Base-by-base conservation (phyloP, 2,329 filamentous ascomycete species). In the Alternaria arbusti region DNA sequence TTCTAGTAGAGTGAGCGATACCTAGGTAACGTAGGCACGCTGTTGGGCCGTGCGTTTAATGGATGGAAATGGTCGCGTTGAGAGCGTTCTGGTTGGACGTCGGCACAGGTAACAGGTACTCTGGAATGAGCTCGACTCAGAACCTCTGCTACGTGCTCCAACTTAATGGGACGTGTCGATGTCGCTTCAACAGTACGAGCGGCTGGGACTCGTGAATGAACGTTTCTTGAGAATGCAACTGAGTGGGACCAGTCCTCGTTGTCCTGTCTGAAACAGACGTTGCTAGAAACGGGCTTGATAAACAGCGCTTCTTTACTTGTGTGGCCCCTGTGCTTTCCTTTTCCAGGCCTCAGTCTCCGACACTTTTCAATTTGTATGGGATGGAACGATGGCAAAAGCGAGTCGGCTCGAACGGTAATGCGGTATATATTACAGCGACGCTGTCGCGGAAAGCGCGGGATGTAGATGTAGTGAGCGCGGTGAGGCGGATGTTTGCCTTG, bases 401-500 rank as follows among this genome's bases (percentile, higher is more conserved):
- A 26, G 13, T 44, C 49, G 23, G 17, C 40, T 25, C 30, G 43
- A n/a, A 36, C 44, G 26, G 12, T n/a, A 52, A 59, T 5, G 44
- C 51, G 25, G 28, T 63, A 52, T 59, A 49, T 49, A 56, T 32
- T 44, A 61, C 51, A 59, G 55, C 26, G 52, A 36, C 26, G 43
- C 36, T n/a, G 45, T 32, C n/a, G 44, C 36, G 1, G 52, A 28
- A 15, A 17, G n/a, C 28, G 50, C 11, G 25, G 20, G 15, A 20
- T 47, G 26, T 52, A 45, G 52, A 55, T 22, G 57, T 55, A 57
- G 28, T 40, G 36, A 40, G 46, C 55, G 45, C 52, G 36, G 50
- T n/a, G 59, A 71, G 67, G 70, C 69, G 63, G 66, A 67, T 50
- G 68, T 69, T 68, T 70, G 70, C 64, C 66, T 71, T 59, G 54